Percentiles rank a stretch among this genome's conserved stretches.
phyloP scores from a whole-genome alignment of 371 early-diverging fungal genomes.

The Apophysomyces trapeziformis region DNA sequence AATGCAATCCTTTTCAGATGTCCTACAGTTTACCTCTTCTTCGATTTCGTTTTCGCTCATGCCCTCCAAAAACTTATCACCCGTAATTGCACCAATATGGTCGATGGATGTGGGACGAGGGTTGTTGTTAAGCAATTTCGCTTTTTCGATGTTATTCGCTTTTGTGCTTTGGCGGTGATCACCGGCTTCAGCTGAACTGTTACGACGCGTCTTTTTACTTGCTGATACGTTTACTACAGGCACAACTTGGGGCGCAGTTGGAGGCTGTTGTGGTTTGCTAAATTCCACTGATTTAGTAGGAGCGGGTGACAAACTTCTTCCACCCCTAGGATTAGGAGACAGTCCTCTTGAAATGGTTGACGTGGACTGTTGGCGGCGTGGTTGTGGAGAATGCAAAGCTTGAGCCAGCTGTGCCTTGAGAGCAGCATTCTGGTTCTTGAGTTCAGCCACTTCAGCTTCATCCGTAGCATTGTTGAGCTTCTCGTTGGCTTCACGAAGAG shows the following conservation, averaged over 20 bases:
- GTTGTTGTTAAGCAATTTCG: constrained; percentile 31
- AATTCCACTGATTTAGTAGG: constrained; percentile 30
- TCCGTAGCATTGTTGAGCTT: constrained; percentile 37
- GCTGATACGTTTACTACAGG: constrained; percentile 4
- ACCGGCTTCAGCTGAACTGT: constrained; percentile 47
- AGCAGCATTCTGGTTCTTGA: constrained; percentile 51
- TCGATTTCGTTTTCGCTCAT: constrained; percentile 46
- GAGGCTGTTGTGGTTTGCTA: neutral
- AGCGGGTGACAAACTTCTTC: constrained; percentile 43
- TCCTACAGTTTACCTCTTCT: constrained; percentile 43
- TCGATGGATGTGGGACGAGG: constrained; percentile 53
- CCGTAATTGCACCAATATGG: constrained; percentile 31
- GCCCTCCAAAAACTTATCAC: constrained; percentile 27
- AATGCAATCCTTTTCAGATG: neutral
- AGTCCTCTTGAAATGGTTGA: constrained; percentile 26
- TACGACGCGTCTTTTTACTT: constrained; percentile 39
- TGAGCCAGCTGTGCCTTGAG: constrained; percentile 56
- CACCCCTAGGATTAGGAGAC: constrained; percentile 33
- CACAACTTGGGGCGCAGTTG: too few relatives aligned
- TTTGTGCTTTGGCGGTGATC: constrained; percentile 43
- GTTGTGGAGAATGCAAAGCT: constrained; percentile 30
- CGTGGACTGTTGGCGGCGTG: constrained; percentile 40
- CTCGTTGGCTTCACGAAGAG: constrained; percentile 44
- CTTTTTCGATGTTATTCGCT: constrained; percentile 41
- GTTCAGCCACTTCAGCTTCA: constrained; percentile 47